Percentiles rank a stretch among this genome's conserved stretches.
Evolutionary conservation across 2,329 filamentous ascomycete genomes (phyloP).

Genomic region (Lasiodiplodia citricola): DNA sequence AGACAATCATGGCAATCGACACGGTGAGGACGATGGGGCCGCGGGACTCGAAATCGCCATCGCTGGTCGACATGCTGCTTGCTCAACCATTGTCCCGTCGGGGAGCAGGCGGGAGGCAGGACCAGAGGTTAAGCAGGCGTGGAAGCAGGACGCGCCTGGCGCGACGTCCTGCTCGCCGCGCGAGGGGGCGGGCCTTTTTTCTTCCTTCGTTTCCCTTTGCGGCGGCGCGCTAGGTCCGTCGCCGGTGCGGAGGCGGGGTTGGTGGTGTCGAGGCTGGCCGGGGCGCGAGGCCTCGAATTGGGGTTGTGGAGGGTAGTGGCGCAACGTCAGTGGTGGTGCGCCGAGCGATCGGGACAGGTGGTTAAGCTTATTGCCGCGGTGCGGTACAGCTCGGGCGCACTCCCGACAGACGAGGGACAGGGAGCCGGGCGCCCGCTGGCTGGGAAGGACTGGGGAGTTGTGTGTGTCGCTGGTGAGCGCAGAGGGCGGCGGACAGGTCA

Average conservation of each 20-base stretch:
- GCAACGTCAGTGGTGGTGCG: constrained; percentile 3
- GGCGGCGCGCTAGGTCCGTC: not conserved
- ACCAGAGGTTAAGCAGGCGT: not conserved
- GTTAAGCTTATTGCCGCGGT: constrained; percentile 15
- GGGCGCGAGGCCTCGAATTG: not conserved
- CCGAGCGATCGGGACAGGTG: constrained; percentile 18
- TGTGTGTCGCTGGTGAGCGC: not conserved
- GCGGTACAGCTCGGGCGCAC: not conserved
- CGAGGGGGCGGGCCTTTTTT: not conserved
- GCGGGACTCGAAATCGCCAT: constrained; percentile 30
- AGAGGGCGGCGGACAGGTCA: not conserved
- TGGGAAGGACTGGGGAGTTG: not conserved
- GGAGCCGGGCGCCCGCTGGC: not conserved
- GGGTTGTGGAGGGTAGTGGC: constrained; percentile 11
- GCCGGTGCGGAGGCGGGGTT: not conserved
- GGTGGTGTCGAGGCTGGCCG: constrained; percentile 1
- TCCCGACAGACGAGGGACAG: not conserved
- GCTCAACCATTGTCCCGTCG: constrained; percentile 26
- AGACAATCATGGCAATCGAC: constrained; percentile 69
- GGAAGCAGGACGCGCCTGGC: constrained; percentile 10
- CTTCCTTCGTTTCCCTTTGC: not conserved
- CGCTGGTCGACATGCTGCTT: constrained; percentile 26
- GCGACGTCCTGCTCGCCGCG: not conserved
- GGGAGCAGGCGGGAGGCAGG: not conserved
- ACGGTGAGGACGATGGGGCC: constrained; percentile 66